Conservation (phyloP, 805 yeast species). For the Phaffomyces thermotolerans region DNA sequence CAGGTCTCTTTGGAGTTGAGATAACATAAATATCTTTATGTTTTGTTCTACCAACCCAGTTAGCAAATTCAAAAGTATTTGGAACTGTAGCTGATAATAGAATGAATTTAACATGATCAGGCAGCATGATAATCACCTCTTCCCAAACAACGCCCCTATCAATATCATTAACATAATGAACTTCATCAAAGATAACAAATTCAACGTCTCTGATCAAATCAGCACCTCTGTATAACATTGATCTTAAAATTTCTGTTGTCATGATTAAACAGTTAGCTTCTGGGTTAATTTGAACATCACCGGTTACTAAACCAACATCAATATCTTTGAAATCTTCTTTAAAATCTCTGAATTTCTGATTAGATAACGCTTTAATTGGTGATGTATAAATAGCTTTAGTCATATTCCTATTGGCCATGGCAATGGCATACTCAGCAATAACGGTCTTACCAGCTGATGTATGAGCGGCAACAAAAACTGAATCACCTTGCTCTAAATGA, state of each 20-base stretch:
- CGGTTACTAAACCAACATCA: conserved; percentile 92
- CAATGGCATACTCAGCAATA: conserved; percentile 96
- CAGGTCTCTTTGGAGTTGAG: conserved; percentile 94
- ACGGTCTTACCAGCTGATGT: conserved; percentile 99
- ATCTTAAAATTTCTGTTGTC: conserved; percentile 95
- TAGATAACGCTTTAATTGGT: conserved; percentile 86
- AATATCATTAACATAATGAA: conserved; percentile 93
- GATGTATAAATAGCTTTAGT: conserved; percentile 95
- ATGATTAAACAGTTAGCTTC: conserved; percentile 93
- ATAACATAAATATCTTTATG: conserved; percentile 94
- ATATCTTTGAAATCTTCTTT: conserved; percentile 69
- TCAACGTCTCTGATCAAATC: conserved; percentile 95
- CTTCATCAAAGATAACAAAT: conserved; percentile 96
- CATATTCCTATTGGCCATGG: conserved; percentile 93
- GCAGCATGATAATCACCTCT: conserved; percentile 95
- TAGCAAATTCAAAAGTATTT: conserved; percentile 96
- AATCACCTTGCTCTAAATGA: conserved; percentile 95
- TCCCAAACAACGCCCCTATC: conserved; percentile 99
- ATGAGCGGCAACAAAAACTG: conserved; percentile 98
- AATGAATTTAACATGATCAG: conserved; percentile 91
- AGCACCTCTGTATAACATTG: conserved; percentile 95
- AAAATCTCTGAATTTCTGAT: conserved; percentile 87
- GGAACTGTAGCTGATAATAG: conserved; percentile 96
- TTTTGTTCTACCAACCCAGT: conserved; percentile 97
- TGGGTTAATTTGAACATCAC: conserved; percentile 96